A percentile compares a stretch with the other conserved stretches of the same genome.
Conservation (phyloP, 805 yeast genomes). For the Schwanniomyces yamadae region DNA sequence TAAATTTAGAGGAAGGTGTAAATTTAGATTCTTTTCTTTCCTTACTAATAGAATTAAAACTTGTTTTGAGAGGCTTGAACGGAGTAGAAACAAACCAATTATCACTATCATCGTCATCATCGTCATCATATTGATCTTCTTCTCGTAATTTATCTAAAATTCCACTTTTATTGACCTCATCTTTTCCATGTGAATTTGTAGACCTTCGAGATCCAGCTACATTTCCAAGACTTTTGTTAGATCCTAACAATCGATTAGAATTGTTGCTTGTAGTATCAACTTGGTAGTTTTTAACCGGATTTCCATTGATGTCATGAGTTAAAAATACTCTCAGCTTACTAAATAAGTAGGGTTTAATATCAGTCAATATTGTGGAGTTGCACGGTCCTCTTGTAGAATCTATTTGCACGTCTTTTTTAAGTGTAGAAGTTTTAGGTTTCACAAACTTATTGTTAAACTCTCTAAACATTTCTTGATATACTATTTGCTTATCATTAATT, state of each 20-base stretch:
- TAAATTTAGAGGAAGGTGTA: not conserved
- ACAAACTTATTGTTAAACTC: conserved; percentile 66
- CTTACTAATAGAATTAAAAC: conserved; percentile 1
- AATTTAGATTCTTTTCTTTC: conserved; percentile 5
- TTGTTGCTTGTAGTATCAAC: not conserved
- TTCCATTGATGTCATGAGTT: conserved; percentile 50
- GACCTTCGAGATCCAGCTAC: not conserved
- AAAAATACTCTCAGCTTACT: conserved; percentile 45
- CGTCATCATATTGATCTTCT: conserved; percentile 6
- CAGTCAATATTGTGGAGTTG: conserved; percentile 17
- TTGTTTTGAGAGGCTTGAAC: conserved; percentile 8
- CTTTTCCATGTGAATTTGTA: conserved; percentile 1
- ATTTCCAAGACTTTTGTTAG: not conserved
- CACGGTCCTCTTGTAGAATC: conserved; percentile 51
- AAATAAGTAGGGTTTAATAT: conserved; percentile 23
- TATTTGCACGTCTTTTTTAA: conserved; percentile 57
- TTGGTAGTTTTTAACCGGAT: conserved; percentile 17
- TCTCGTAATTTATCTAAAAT: conserved; percentile 2
- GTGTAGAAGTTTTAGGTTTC: conserved; percentile 52
- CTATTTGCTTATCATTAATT: conserved; percentile 56
- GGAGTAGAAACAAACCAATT: conserved; percentile 13
- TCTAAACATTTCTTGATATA: conserved; percentile 57
- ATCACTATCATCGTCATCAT: conserved; percentile 8
- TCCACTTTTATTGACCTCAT: not conserved
- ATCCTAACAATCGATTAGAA: not conserved